Conservation (phyloP, 495 filamentous ascomycete species). For the Aspergillus sclerotiicarbonarius region DNA sequence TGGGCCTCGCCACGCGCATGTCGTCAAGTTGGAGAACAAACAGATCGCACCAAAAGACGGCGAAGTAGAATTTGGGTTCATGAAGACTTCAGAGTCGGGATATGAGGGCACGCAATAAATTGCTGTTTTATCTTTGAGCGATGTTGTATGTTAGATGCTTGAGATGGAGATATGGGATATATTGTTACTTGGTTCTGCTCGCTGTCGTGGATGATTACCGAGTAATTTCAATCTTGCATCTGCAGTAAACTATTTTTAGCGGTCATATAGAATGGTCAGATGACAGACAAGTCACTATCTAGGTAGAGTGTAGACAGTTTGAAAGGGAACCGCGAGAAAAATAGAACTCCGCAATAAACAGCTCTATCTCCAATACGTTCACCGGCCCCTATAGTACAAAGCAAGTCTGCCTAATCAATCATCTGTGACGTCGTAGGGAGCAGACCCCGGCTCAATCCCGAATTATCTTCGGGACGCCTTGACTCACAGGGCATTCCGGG, state of each 20-base stretch:
- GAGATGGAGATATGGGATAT: neutral
- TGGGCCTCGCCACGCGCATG: slow-evolving; percentile 66
- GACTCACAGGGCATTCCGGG: slow-evolving; percentile 15
- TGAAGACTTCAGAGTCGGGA: slow-evolving; percentile 32
- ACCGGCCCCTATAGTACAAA: neutral
- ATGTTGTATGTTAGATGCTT: neutral
- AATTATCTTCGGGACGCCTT: slow-evolving; percentile 9
- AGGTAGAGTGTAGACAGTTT: too few relatives aligned
- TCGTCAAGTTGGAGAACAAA: slow-evolving; percentile 69
- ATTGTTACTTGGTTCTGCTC: too few relatives aligned
- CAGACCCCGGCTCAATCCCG: slow-evolving; percentile 6
- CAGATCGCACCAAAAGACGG: slow-evolving; percentile 58
- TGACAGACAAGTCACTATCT: too few relatives aligned
- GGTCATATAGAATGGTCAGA: too few relatives aligned
- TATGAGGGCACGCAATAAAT: slow-evolving; percentile 18
- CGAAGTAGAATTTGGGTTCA: slow-evolving; percentile 69
- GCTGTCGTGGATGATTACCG: neutral
- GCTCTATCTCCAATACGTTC: neutral
- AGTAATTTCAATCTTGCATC: too few relatives aligned
- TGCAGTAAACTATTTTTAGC: too few relatives aligned
- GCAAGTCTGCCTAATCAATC: too few relatives aligned
- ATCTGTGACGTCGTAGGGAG: neutral
- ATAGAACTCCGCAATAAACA: too few relatives aligned
- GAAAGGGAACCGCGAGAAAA: too few relatives aligned
- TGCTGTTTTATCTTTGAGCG: neutral